phyloP scores from a whole-genome alignment of 139 green algal species.

The Eudorina sp. region DNA sequence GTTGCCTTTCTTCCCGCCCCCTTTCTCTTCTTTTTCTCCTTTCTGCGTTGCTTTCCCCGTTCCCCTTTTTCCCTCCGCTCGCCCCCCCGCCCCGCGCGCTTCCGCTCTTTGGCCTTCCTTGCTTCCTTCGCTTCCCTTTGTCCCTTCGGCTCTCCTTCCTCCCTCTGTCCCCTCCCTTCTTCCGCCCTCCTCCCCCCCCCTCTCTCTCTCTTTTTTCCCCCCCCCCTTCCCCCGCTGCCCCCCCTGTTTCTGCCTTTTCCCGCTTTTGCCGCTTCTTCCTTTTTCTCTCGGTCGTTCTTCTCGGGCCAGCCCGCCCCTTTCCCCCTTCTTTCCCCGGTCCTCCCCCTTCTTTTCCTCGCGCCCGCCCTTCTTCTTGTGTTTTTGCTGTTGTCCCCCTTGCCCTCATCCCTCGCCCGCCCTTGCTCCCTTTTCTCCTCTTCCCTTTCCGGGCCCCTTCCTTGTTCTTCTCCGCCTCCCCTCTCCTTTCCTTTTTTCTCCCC shows the following conservation, averaged over 20 bases:
- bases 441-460: neutral
- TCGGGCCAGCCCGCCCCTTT: neutral
- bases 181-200: neutral
- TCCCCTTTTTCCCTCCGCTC: neutral
- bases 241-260: neutral
- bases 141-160: neutral
- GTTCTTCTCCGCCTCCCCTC: neutral
- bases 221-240: neutral
- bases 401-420: neutral
- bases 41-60: neutral
- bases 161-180: neutral
- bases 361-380: neutral
- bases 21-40: neutral
- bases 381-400: neutral
- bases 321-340: neutral
- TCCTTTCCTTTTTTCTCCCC: neutral
- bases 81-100: neutral
- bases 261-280: too few relatives aligned
- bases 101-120: neutral
- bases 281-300: too few relatives aligned
- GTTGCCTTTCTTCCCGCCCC: neutral
- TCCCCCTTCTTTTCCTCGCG: neutral
- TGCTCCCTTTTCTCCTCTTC: neutral
- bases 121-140: neutral
- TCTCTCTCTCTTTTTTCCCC: neutral